These are phyloP conservation scores for Phragmites australis DNA, from an alignment of 176 grass and related monocot species.

Conservation along the genomic window DNA sequence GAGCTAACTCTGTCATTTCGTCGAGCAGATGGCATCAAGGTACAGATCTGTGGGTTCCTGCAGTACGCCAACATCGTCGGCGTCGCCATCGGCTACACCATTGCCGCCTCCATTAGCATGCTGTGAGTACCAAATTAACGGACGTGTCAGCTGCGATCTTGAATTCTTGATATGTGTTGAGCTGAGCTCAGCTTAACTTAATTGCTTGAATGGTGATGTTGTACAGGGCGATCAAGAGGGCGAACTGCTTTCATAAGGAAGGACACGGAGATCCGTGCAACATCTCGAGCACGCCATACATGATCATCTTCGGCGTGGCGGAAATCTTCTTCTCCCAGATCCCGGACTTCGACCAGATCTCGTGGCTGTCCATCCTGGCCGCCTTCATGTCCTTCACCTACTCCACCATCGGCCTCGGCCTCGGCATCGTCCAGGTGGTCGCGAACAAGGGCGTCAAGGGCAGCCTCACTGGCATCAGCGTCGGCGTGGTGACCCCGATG, in stretches of 20 bases:
- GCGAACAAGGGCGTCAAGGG: conserved; percentile 66
- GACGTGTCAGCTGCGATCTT: too few species aligned
- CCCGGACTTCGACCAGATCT: conserved; percentile 93
- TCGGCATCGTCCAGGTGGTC: conserved; percentile 79
- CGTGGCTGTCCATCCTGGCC: conserved; percentile 87
- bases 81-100: conserved; percentile 98
- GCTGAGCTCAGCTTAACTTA: conserved; percentile 10
- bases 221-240: conserved; percentile 69
- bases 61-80: conserved; percentile 98
- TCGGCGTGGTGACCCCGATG: conserved; percentile 65
- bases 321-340: conserved; percentile 96
- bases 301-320: conserved; percentile 88
- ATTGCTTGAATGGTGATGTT: neutral
- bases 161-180: neutral
- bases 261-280: conserved; percentile 68
- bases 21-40: conserved; percentile 84
- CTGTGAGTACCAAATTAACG: conserved; percentile 72
- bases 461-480: conserved; percentile 91
- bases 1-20: conserved; percentile 37
- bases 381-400: conserved; percentile 98
- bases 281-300: conserved; percentile 82
- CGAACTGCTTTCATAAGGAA: conserved; percentile 82
- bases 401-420: conserved; percentile 75
- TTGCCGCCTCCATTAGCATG: conserved; percentile 97
- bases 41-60: conserved; percentile 79